Evolutionary conservation across 495 filamentous ascomycete genomes (phyloP).

Genomic region (Achaetomiella virescens): DNA sequence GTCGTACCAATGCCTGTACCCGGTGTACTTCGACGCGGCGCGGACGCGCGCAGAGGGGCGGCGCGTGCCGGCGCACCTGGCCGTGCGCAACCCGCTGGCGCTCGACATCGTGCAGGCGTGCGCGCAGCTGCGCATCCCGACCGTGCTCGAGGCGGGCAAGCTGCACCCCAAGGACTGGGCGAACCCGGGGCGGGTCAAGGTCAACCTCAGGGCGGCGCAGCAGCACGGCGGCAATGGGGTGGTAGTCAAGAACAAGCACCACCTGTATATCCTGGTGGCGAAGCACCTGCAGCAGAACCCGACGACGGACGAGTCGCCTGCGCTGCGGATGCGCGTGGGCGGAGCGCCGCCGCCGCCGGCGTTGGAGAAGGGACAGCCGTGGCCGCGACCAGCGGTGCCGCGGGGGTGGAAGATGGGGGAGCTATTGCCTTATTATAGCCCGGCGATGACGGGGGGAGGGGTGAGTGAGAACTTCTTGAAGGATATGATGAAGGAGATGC

Average conservation of each 20-base stretch:
- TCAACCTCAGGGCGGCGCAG: constrained; percentile 44
- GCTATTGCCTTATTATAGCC: constrained; percentile 77
- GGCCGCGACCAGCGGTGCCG: constrained; percentile 68
- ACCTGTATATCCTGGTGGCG: constrained; percentile 73
- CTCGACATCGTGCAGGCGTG: constrained; percentile 84
- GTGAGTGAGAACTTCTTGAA: constrained; percentile 94
- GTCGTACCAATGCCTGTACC: constrained; percentile 83
- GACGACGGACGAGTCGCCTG: constrained; percentile 57
- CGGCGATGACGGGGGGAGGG: constrained; percentile 86
- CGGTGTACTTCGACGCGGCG: constrained; percentile 80
- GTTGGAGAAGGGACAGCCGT: constrained; percentile 52
- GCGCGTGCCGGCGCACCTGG: constrained; percentile 62
- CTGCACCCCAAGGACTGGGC: constrained; percentile 95
- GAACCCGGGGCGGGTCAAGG: constrained; percentile 84
- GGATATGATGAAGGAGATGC: constrained; percentile 97
- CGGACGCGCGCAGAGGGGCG: constrained; percentile 73
- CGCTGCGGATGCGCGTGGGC: constrained; percentile 63
- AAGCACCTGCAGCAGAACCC: constrained; percentile 70
- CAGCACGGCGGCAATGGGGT: too few relatives aligned
- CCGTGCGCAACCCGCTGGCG: constrained; percentile 80
- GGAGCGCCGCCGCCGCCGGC: constrained; percentile 37
- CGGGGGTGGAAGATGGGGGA: constrained; percentile 86
- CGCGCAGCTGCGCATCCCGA: constrained; percentile 61
- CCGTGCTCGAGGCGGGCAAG: constrained; percentile 85
- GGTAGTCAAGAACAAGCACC: constrained; percentile 91